A percentile compares a stretch with the other conserved stretches of the same genome.
Conservation (phyloP, 2,329 filamentous ascomycete genomes). For the Plenodomus tracheiphilus region DNA sequence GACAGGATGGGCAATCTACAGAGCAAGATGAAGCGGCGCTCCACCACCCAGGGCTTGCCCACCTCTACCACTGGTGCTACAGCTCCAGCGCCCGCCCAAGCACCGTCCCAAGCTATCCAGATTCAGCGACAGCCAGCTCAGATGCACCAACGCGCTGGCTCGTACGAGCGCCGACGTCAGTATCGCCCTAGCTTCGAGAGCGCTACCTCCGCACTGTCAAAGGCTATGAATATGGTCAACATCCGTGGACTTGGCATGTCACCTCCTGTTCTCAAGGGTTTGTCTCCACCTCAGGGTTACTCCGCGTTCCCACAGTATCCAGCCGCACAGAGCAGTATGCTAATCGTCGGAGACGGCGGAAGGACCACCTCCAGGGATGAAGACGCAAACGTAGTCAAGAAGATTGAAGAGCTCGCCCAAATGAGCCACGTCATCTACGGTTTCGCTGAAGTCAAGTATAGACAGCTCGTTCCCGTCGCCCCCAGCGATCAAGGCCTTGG, state of each 20-base stretch:
- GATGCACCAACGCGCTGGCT: conserved; percentile 71
- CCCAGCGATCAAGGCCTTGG: conserved; percentile 74
- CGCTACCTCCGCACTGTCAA: conserved; percentile 88
- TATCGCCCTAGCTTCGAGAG: conserved; percentile 74
- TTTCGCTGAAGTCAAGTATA: conserved; percentile 98
- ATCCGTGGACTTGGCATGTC: conserved; percentile 71
- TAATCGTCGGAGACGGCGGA: conserved; percentile 64
- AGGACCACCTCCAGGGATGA: conserved; percentile 70
- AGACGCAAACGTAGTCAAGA: conserved; percentile 74
- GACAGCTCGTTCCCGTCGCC: conserved; percentile 87
- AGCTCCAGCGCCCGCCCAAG: conserved; percentile 34
- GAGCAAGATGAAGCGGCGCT: conserved; percentile 70
- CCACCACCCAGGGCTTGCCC: conserved; percentile 75
- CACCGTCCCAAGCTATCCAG: conserved; percentile 72
- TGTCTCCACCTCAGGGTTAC: conserved; percentile 73
- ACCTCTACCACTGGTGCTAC: conserved; percentile 71
- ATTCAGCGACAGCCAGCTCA: conserved; percentile 67
- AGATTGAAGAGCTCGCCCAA: conserved; percentile 89
- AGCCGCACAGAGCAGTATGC: conserved; percentile 67
- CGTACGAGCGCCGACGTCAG: conserved; percentile 77
- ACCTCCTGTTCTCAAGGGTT: conserved; percentile 61
- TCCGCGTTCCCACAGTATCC: conserved; percentile 86
- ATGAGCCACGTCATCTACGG: conserved; percentile 95
- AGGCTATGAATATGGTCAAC: conserved; percentile 93
- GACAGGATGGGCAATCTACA: conserved; percentile 56